phyloP scores from a whole-genome alignment of 2,329 filamentous ascomycete genomes.

The Colletotrichum caudatum region DNA sequence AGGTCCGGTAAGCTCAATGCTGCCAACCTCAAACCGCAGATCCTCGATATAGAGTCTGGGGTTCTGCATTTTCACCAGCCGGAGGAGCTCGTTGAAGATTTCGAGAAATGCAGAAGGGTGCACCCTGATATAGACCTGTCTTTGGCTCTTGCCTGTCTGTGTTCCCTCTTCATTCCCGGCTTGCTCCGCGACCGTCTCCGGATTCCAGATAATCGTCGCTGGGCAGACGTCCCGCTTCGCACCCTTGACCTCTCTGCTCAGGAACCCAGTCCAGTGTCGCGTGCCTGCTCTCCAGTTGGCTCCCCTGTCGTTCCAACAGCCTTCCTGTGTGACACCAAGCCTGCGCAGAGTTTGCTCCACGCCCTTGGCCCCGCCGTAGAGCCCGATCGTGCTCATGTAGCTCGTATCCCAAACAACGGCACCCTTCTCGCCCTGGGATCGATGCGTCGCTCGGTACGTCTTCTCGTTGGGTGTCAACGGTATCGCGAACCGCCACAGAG shows the following conservation, averaged over 20 bases:
- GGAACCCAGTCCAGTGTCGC: constrained; percentile 61
- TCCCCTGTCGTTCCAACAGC: constrained; percentile 72
- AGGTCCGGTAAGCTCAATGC: constrained; percentile 71
- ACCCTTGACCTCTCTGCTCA: constrained; percentile 67
- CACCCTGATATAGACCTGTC: constrained; percentile 75
- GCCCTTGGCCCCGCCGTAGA: constrained; percentile 75
- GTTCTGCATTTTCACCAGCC: constrained; percentile 68
- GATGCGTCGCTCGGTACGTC: constrained; percentile 87
- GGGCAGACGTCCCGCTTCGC: constrained; percentile 74
- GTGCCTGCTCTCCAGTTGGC: constrained; percentile 75
- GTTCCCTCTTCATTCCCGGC: constrained; percentile 43
- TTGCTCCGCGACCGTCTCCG: constrained; percentile 48
- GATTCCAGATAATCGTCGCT: constrained; percentile 81
- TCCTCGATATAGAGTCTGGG: constrained; percentile 75
- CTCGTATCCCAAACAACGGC: constrained; percentile 93
- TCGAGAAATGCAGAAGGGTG: constrained; percentile 86
- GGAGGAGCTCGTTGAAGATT: constrained; percentile 72
- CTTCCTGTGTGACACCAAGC: constrained; percentile 71
- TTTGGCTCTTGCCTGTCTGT: constrained; percentile 46
- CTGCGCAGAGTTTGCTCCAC: constrained; percentile 75
- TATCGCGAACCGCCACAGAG: constrained; percentile 91
- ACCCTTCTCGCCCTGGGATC: constrained; percentile 79
- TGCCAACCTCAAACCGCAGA: constrained; percentile 74
- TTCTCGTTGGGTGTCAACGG: constrained; percentile 90
- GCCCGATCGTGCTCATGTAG: constrained; percentile 87